phyloP scores from a whole-genome alignment of 2,329 filamentous ascomycete genomes.

The Cladosporium sp. region DNA sequence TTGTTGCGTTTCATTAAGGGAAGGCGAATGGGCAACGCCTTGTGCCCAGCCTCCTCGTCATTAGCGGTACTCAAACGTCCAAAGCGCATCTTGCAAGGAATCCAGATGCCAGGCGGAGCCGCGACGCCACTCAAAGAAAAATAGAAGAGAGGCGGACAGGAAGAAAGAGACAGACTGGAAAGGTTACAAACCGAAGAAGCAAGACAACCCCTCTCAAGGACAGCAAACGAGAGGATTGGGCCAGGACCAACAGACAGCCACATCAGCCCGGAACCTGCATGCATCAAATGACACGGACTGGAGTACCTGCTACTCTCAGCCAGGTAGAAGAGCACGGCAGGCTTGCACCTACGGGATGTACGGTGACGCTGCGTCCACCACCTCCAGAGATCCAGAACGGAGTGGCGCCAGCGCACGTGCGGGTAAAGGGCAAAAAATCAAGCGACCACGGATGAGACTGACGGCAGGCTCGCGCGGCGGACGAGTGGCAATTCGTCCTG shows the following conservation, averaged over 20 bases:
- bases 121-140: neutral
- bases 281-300: slow-evolving; percentile 16
- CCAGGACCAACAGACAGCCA: slow-evolving; percentile 5
- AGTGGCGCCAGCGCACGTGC: slow-evolving; percentile 1
- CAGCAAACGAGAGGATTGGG: slow-evolving; percentile 15
- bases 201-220: slow-evolving; percentile 1
- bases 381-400: slow-evolving; percentile 7
- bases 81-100: slow-evolving; percentile 11
- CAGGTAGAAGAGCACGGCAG: slow-evolving; percentile 16
- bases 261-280: slow-evolving; percentile 17
- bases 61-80: slow-evolving; percentile 7
- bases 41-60: slow-evolving; percentile 1
- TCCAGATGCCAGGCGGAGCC: neutral
- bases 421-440: neutral
- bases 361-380: slow-evolving; percentile 1
- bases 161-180: neutral
- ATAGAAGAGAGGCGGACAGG: neutral
- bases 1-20: slow-evolving; percentile 13
- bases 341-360: slow-evolving; percentile 12
- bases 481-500: neutral
- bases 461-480: neutral
- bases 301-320: slow-evolving; percentile 4
- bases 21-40: slow-evolving; percentile 1
- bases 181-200: slow-evolving; percentile 1
- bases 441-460: neutral